Evolutionary conservation across 345 rosid species (phyloP).

Genomic region (Aethionema arabicum): DNA sequence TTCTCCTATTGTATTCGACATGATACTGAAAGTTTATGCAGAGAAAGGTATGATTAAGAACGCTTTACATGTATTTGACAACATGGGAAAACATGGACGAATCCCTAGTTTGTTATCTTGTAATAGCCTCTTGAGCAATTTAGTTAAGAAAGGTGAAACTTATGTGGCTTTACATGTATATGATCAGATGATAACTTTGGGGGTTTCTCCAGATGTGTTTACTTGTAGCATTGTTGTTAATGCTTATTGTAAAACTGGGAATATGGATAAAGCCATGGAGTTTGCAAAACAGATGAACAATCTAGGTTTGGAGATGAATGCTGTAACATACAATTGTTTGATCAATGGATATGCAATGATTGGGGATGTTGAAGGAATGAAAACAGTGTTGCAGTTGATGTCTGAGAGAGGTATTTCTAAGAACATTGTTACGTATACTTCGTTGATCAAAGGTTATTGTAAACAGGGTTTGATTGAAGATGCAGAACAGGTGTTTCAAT

Average conservation of each 20-base stretch:
- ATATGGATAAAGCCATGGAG: slow-evolving; percentile 49
- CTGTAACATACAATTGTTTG: slow-evolving; percentile 69
- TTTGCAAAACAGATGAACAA: slow-evolving; percentile 50
- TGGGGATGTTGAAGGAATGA: slow-evolving; percentile 58
- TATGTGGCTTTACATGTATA: slow-evolving; percentile 57
- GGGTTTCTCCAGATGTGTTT: slow-evolving; percentile 72
- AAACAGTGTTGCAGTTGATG: slow-evolving; percentile 49
- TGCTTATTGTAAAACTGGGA: slow-evolving; percentile 62
- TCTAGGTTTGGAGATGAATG: slow-evolving; percentile 62
- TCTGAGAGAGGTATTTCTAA: slow-evolving; percentile 46
- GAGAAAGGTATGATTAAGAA: slow-evolving; percentile 57
- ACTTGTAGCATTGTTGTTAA: slow-evolving; percentile 71
- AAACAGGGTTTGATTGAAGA: slow-evolving; percentile 50
- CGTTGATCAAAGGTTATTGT: slow-evolving; percentile 65
- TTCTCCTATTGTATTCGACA: slow-evolving; percentile 77
- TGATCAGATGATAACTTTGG: slow-evolving; percentile 60
- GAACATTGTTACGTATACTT: slow-evolving; percentile 57
- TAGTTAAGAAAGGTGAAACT: slow-evolving; percentile 59
- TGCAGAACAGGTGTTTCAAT: slow-evolving; percentile 52
- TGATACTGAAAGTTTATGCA: slow-evolving; percentile 69
- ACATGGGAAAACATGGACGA: slow-evolving; percentile 59
- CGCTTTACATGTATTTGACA: slow-evolving; percentile 87
- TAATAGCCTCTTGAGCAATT: slow-evolving; percentile 63
- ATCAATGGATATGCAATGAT: slow-evolving; percentile 62
- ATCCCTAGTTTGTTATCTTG: slow-evolving; percentile 71